Percentiles rank a stretch among this genome's conserved stretches.
Evolutionary conservation across 2,329 filamentous ascomycete species (phyloP).

Genomic region (Fusarium compactum): DNA sequence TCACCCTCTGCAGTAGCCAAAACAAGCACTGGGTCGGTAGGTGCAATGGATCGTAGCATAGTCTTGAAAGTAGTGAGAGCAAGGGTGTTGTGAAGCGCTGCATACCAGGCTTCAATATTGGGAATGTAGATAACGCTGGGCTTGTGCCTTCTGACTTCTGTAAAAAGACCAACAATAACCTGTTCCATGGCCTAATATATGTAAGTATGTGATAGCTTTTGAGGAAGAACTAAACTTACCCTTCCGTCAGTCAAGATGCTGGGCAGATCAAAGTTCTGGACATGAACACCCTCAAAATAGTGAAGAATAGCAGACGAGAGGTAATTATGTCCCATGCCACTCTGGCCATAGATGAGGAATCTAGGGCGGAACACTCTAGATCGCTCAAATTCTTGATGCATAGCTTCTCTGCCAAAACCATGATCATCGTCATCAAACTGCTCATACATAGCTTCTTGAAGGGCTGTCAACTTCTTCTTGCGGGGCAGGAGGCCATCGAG

Average conservation of each 20-base stretch:
- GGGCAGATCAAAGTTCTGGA: slow-evolving; percentile 93
- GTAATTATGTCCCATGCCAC: slow-evolving; percentile 95
- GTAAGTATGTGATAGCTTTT: slow-evolving; percentile 37
- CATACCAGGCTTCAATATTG: slow-evolving; percentile 88
- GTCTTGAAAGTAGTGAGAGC: slow-evolving; percentile 85
- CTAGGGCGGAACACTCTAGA: slow-evolving; percentile 90
- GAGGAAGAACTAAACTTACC: slow-evolving; percentile 58
- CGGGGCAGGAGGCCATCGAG: slow-evolving; percentile 84
- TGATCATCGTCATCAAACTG: slow-evolving; percentile 84
- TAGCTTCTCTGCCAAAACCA: slow-evolving; percentile 85
- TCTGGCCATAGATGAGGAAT: slow-evolving; percentile 81
- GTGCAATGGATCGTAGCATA: slow-evolving; percentile 83
- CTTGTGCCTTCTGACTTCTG: slow-evolving; percentile 93
- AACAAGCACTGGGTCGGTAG: slow-evolving; percentile 89
- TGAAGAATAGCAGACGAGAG: slow-evolving; percentile 87
- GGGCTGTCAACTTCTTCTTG: slow-evolving; percentile 85
- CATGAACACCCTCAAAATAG: slow-evolving; percentile 92
- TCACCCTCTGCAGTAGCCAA: slow-evolving; percentile 85
- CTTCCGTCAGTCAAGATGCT: slow-evolving; percentile 87
- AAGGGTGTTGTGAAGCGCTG: slow-evolving; percentile 69
- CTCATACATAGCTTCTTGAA: slow-evolving; percentile 94
- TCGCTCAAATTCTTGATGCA: slow-evolving; percentile 83
- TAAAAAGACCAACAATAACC: slow-evolving; percentile 89
- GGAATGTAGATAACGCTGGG: slow-evolving; percentile 97
- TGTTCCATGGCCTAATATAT: slow-evolving; percentile 77